Evolutionary conservation across 2,329 filamentous ascomycete genomes (phyloP).

Genomic region (Monilinia fructicola): DNA sequence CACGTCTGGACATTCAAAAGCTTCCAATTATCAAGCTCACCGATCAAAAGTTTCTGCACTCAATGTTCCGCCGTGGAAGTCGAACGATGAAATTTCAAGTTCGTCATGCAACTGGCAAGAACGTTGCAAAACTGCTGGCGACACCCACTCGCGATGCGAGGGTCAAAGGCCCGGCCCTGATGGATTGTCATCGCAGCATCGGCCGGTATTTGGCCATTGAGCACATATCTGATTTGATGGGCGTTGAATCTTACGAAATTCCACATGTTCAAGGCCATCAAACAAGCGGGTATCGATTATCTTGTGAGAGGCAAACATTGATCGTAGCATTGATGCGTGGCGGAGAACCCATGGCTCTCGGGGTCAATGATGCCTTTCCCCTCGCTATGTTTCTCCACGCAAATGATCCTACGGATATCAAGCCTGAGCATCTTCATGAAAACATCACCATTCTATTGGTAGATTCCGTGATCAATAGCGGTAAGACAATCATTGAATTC

Average conservation of each 20-base stretch:
- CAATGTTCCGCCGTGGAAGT: background rate
- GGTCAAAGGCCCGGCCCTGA: slow-evolving; percentile 47
- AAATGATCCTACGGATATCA: slow-evolving; percentile 45
- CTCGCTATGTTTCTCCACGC: slow-evolving; percentile 53
- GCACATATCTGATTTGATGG: slow-evolving; percentile 49
- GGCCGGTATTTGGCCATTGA: slow-evolving; percentile 56
- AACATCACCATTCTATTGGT: slow-evolving; percentile 52
- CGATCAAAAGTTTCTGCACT: background rate
- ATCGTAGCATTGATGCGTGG: slow-evolving; percentile 64
- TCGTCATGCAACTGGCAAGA: slow-evolving; percentile 47
- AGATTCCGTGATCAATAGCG: slow-evolving; percentile 61
- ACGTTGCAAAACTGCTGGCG: slow-evolving; percentile 51
- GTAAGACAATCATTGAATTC: slow-evolving; percentile 51
- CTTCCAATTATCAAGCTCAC: slow-evolving; percentile 45
- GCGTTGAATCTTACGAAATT: slow-evolving; percentile 50
- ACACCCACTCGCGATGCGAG: slow-evolving; percentile 53
- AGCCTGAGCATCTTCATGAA: slow-evolving; percentile 44
- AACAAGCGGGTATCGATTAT: slow-evolving; percentile 48
- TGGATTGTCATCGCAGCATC: slow-evolving; percentile 49
- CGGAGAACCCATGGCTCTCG: slow-evolving; percentile 61
- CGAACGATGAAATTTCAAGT: background rate
- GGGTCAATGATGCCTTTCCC: slow-evolving; percentile 55
- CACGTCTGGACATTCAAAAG: slow-evolving; percentile 45
- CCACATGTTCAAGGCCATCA: slow-evolving; percentile 51
- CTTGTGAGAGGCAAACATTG: slow-evolving; percentile 48